Evolutionary conservation across 768 basidiomycete species (phyloP).

Genomic region (Brasilioporus rufonigricans): DNA sequence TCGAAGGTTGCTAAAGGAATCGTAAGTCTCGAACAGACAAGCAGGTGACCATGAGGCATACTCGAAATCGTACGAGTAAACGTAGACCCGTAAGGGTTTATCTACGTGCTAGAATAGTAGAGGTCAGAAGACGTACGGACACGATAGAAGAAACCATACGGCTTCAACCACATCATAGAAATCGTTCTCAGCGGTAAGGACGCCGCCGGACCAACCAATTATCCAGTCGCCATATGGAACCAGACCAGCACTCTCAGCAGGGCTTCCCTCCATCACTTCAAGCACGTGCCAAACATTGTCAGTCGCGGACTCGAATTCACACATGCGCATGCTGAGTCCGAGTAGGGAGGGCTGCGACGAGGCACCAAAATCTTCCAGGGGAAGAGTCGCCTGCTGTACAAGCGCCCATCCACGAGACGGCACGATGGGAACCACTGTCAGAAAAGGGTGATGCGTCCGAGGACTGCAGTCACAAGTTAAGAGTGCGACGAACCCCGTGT

Average conservation of each 20-base stretch:
- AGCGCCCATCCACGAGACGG: conserved; percentile 87
- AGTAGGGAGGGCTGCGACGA: conserved; percentile 81
- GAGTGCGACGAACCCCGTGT: conserved; percentile 55
- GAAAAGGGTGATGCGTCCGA: background rate
- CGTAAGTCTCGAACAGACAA: conserved; percentile 7
- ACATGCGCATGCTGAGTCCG: conserved; percentile 91
- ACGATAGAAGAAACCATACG: conserved; percentile 42
- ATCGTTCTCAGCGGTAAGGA: conserved; percentile 86
- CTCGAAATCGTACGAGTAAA: conserved; percentile 98
- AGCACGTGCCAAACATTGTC: conserved; percentile 99
- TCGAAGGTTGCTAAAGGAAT: conserved; percentile 65
- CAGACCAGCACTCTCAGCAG: conserved; percentile 93
- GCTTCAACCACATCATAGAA: conserved; percentile 96
- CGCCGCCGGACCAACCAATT: conserved; percentile 93
- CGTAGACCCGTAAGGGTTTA: conserved; percentile 89
- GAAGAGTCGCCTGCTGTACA: conserved; percentile 35
- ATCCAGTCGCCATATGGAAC: conserved; percentile 85
- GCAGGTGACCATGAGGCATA: conserved; percentile 38
- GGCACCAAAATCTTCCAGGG: conserved; percentile 39
- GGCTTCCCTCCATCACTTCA: conserved; percentile 93
- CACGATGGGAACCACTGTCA: conserved; percentile 72
- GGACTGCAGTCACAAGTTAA: background rate
- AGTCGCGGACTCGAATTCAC: conserved; percentile 81
- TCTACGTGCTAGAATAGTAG: conserved; percentile 73
- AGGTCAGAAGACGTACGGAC: background rate